A percentile compares a stretch with the other conserved stretches of the same genome.
Conservation (phyloP, 805 yeast genomes). For the Ogataea allantospora region DNA sequence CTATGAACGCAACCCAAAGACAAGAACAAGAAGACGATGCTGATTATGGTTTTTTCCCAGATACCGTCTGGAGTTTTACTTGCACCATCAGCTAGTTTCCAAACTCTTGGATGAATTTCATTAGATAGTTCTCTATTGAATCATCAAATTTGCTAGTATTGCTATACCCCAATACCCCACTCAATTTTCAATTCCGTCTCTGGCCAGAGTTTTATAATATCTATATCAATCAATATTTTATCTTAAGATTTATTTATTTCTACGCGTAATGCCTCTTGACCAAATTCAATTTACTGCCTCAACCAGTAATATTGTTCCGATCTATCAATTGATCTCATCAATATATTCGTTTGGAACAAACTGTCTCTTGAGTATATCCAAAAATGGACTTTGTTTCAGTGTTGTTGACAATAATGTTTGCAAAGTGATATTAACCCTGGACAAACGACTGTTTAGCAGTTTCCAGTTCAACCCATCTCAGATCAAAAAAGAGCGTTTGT, state of each 20-base stretch:
- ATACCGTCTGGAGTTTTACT: background rate
- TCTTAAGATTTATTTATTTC: background rate
- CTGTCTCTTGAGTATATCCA: slow-evolving; percentile 37
- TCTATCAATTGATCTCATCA: slow-evolving; percentile 29
- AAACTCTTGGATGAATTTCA: background rate
- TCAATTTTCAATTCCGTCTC: slow-evolving; percentile 9
- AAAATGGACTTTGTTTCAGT: slow-evolving; percentile 51
- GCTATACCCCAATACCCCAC: slow-evolving; percentile 1
- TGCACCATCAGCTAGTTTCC: slow-evolving; percentile 17
- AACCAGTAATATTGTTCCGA: slow-evolving; percentile 25
- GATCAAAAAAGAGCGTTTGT: slow-evolving; percentile 10
- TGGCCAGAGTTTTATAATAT: slow-evolving; percentile 10
- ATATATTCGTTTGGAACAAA: slow-evolving; percentile 31
- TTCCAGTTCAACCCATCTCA: slow-evolving; percentile 27
- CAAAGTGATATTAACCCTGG: slow-evolving; percentile 38
- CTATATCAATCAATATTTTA: background rate
- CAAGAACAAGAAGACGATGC: slow-evolving; percentile 19
- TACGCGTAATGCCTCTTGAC: slow-evolving; percentile 12
- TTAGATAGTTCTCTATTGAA: background rate
- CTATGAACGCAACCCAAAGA: slow-evolving; percentile 14
- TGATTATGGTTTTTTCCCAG: slow-evolving; percentile 11
- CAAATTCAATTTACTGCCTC: slow-evolving; percentile 28
- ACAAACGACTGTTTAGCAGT: slow-evolving; percentile 35
- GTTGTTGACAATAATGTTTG: slow-evolving; percentile 46
- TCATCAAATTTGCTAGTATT: background rate